phyloP scores from a whole-genome alignment of 768 basidiomycete species.

The Lentinus tigrinus region DNA sequence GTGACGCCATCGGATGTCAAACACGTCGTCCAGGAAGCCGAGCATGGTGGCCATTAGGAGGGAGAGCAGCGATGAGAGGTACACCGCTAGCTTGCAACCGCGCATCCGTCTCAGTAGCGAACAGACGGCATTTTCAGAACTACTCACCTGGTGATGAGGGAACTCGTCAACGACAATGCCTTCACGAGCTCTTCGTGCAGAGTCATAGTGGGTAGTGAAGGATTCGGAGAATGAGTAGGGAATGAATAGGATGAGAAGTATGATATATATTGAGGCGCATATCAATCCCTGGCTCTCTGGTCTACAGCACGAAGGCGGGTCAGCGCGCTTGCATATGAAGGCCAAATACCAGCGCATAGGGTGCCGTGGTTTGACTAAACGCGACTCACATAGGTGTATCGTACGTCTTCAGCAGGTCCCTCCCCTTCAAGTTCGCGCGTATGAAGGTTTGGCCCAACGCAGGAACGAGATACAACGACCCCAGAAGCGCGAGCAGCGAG shows the following conservation, averaged over 20 bases:
- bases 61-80: slow-evolving; percentile 90
- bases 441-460: slow-evolving; percentile 78
- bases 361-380: too few species aligned
- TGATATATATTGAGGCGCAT: slow-evolving; percentile 85
- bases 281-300: slow-evolving; percentile 94
- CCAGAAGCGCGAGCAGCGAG: slow-evolving; percentile 78
- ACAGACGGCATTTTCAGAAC: neutral
- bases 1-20: slow-evolving; percentile 98
- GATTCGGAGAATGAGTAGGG: slow-evolving; percentile 90
- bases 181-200: slow-evolving; percentile 43
- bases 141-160: slow-evolving; percentile 72
- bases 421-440: slow-evolving; percentile 78
- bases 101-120: neutral
- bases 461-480: slow-evolving; percentile 79
- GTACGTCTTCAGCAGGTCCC: slow-evolving; percentile 84
- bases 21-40: slow-evolving; percentile 95
- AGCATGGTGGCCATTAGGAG: slow-evolving; percentile 90
- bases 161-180: slow-evolving; percentile 68
- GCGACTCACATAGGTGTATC: slow-evolving; percentile 67
- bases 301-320: slow-evolving; percentile 38
- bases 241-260: slow-evolving; percentile 86
- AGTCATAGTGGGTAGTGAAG: slow-evolving; percentile 47
- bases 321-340: too few species aligned
- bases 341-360: too few species aligned
- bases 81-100: slow-evolving; percentile 71